phyloP scores from a whole-genome alignment of 2,329 filamentous ascomycete species.

The Magnaporthiopsis poae region DNA sequence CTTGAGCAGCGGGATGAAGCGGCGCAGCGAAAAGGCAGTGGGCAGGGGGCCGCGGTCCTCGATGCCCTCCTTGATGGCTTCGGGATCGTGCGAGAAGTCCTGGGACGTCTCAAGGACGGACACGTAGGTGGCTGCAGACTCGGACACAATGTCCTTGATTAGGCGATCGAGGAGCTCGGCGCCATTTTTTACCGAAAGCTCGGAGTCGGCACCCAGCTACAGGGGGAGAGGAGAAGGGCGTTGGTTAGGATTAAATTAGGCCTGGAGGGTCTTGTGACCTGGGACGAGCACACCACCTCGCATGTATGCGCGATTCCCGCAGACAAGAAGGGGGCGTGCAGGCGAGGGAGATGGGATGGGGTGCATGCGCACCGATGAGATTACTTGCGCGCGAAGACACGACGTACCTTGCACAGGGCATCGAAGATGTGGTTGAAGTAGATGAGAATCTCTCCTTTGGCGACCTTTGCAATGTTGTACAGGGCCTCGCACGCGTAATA shows the following conservation, averaged over 20 bases:
- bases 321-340: neutral
- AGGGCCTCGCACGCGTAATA: conserved; percentile 99
- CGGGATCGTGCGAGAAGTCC: conserved; percentile 30
- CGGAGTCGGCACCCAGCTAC: conserved; percentile 87
- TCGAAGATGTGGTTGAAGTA: conserved; percentile 99
- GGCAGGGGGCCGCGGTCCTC: conserved; percentile 45
- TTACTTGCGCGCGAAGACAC: conserved; percentile 12
- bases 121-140: conserved; percentile 88
- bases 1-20: conserved; percentile 85
- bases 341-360: neutral
- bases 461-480: conserved; percentile 99
- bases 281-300: neutral
- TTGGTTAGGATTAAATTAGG: conserved; percentile 9
- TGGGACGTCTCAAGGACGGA: conserved; percentile 62
- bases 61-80: conserved; percentile 33
- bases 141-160: conserved; percentile 90
- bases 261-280: neutral
- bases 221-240: neutral
- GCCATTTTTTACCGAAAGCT: conserved; percentile 94
- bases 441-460: conserved; percentile 89
- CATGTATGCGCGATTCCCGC: neutral
- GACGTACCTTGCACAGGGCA: conserved; percentile 77
- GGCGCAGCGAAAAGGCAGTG: conserved; percentile 81
- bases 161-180: conserved; percentile 89
- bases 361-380: neutral